Percentiles rank a stretch among this genome's conserved stretches.
Conservation (phyloP, 306 rosid species). For the Medicago ruthenica region DNA sequence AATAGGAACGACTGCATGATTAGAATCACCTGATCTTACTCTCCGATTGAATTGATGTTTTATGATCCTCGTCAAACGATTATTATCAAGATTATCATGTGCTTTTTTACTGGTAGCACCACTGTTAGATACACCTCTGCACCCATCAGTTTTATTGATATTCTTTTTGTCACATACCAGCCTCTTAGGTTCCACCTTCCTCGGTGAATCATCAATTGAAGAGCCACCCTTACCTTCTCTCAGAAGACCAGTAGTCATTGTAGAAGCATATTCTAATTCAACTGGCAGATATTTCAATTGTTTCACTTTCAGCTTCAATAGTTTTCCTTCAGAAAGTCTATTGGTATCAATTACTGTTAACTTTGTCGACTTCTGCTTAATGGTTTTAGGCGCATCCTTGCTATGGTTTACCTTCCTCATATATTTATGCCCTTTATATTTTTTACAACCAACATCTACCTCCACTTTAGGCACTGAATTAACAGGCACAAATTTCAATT, state of each 20-base stretch:
- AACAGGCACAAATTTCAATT: constrained; percentile 56
- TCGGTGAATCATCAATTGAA: constrained; percentile 29
- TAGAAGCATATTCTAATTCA: constrained; percentile 46
- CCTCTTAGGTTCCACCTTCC: constrained; percentile 41
- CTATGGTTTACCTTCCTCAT: constrained; percentile 40
- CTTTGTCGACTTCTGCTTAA: constrained; percentile 45
- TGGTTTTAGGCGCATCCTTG: constrained; percentile 37
- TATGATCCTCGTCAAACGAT: constrained; percentile 48
- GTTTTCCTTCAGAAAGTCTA: constrained; percentile 54
- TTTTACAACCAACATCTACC: constrained; percentile 42
- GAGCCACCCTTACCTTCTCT: constrained; percentile 45
- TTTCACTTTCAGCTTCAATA: constrained; percentile 45
- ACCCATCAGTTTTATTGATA: constrained; percentile 26
- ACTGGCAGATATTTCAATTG: constrained; percentile 54
- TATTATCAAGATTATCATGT: constrained; percentile 37
- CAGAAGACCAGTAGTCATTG: constrained; percentile 42
- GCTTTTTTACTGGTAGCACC: constrained; percentile 41
- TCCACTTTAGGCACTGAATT: constrained; percentile 51
- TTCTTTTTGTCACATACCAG: constrained; percentile 43
- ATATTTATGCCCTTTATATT: constrained; percentile 41
- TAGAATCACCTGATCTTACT: constrained; percentile 56
- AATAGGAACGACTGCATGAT: constrained; percentile 49
- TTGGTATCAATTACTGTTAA: constrained; percentile 68
- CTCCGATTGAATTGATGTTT: constrained; percentile 53
- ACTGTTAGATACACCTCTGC: constrained; percentile 20